phyloP scores from a whole-genome alignment of 2,329 filamentous ascomycete genomes.

The Talaromyces atroroseus region DNA sequence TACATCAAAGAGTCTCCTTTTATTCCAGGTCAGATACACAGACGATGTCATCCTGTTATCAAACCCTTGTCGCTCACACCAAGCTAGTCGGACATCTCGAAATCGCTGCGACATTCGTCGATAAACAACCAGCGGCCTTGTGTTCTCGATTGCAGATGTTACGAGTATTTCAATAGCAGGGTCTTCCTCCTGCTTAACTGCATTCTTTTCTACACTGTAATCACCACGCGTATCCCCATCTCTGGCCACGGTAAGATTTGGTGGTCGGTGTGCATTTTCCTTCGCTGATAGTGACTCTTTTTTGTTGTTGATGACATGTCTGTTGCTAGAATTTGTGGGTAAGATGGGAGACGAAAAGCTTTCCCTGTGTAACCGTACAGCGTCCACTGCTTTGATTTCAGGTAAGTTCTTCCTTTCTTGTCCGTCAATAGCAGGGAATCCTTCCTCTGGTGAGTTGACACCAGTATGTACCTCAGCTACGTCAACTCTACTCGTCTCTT shows the following conservation, averaged over 20 bases:
- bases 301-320: neutral
- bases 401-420: neutral
- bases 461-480: neutral
- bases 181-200: constrained; percentile 3
- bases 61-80: constrained; percentile 60
- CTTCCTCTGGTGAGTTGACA: neutral
- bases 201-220: neutral
- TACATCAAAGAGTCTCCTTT: constrained; percentile 65
- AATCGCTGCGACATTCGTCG: constrained; percentile 64
- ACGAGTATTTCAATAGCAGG: constrained; percentile 58
- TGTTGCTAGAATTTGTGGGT: neutral
- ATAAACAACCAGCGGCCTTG: constrained; percentile 57
- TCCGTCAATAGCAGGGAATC: neutral
- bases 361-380: neutral
- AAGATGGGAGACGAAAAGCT: neutral
- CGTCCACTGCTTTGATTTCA: constrained; percentile 1
- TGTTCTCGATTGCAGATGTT: constrained; percentile 58
- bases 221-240: neutral
- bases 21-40: constrained; percentile 75
- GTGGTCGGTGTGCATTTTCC: neutral
- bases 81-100: constrained; percentile 61
- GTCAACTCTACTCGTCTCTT: neutral
- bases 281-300: neutral
- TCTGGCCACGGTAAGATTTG: neutral
- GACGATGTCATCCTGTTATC: constrained; percentile 44